phyloP scores from a whole-genome alignment of 768 basidiomycete genomes.

The Suillus cothurnatus region DNA sequence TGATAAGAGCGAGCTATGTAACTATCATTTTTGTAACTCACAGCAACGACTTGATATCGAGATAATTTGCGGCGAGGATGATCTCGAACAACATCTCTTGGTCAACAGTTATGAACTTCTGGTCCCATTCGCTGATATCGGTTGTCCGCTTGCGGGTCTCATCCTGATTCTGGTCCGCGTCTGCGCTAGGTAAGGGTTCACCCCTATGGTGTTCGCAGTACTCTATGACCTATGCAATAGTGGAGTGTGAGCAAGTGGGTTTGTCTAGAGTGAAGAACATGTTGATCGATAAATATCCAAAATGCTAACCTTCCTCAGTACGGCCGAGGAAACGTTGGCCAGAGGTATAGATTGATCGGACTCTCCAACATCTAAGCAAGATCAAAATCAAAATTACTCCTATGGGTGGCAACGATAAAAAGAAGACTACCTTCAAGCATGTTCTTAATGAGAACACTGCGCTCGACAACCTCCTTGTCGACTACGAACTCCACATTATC shows the following conservation, averaged over 20 bases:
- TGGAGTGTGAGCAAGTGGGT: not conserved
- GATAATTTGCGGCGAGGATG: constrained; percentile 98
- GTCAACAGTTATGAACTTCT: constrained; percentile 97
- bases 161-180: constrained; percentile 80
- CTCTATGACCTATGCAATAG: constrained; percentile 76
- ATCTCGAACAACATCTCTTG: constrained; percentile 99
- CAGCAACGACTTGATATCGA: constrained; percentile 99
- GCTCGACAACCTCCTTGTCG: constrained; percentile 93
- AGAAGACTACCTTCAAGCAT: constrained; percentile 87
- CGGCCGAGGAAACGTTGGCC: constrained; percentile 91
- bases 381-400: constrained; percentile 5
- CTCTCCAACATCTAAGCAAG: constrained; percentile 82
- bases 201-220: constrained; percentile 99
- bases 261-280: not conserved
- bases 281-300: not conserved
- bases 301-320: constrained; percentile 80
- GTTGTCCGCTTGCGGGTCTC: constrained; percentile 98
- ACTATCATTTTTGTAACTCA: constrained; percentile 41
- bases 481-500: constrained; percentile 95
- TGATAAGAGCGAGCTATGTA: constrained; percentile 5
- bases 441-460: constrained; percentile 97
- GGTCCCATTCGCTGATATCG: constrained; percentile 99
- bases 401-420: constrained; percentile 1
- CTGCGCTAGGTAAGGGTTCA: constrained; percentile 90
- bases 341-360: constrained; percentile 92